Conservation (phyloP, 768 basidiomycete genomes). For the Albatrellus ellisii region DNA sequence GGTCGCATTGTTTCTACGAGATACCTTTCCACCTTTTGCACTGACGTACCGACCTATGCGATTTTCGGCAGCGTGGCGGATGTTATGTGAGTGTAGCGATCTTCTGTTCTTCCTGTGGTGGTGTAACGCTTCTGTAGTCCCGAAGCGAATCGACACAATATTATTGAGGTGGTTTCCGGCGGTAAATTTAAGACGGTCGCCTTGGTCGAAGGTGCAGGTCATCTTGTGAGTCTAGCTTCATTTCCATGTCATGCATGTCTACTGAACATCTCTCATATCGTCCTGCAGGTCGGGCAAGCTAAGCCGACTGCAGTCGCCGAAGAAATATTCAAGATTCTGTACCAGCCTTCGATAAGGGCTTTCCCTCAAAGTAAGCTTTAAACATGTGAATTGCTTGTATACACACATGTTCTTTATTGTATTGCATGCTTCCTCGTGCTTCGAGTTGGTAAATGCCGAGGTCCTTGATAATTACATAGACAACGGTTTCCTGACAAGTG, state of each 20-base stretch:
- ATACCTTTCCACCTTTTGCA: constrained; percentile 9
- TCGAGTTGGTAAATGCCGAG: too few species aligned
- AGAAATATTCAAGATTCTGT: background rate
- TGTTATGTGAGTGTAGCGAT: constrained; percentile 4
- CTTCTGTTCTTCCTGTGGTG: background rate
- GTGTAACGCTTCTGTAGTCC: constrained; percentile 1
- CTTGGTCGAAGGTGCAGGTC: constrained; percentile 8
- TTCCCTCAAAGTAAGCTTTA: too few species aligned
- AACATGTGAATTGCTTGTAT: too few species aligned
- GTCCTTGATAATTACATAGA: too few species aligned
- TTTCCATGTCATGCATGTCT: too few species aligned
- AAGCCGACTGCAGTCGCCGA: constrained; percentile 9
- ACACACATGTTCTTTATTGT: too few species aligned
- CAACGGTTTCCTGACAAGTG: too few species aligned
- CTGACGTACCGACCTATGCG: constrained; percentile 8
- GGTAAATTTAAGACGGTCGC: constrained; percentile 5
- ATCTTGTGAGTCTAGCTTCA: constrained; percentile 7
- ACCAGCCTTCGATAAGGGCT: background rate
- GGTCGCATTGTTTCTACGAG: background rate
- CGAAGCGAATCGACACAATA: background rate
- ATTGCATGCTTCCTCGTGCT: too few species aligned
- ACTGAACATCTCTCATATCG: background rate
- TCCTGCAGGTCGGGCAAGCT: constrained; percentile 3
- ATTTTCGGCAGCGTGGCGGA: constrained; percentile 9
- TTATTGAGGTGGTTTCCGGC: background rate